Conservation (phyloP, 2,329 filamentous ascomycete species). For the Fusarium sp. region DNA sequence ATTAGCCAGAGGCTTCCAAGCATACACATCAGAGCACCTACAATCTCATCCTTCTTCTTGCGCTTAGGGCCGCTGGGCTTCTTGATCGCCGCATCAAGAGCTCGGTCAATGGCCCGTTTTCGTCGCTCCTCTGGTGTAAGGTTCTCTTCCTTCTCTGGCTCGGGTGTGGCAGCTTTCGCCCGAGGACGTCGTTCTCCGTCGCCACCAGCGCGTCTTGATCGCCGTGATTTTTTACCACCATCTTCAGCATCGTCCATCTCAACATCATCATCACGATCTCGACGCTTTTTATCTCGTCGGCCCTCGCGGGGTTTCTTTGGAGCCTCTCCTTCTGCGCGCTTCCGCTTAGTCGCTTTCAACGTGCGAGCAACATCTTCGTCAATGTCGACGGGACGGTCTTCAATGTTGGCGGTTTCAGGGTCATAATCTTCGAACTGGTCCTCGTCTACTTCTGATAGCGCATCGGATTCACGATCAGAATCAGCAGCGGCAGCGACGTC, state of each 20-base stretch:
- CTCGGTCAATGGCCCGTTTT: constrained; percentile 82
- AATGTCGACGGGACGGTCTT: constrained; percentile 71
- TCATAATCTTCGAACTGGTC: constrained; percentile 76
- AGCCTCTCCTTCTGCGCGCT: constrained; percentile 69
- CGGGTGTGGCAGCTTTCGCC: constrained; percentile 55
- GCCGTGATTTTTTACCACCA: constrained; percentile 55
- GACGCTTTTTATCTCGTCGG: constrained; percentile 72
- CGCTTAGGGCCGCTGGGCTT: constrained; percentile 72
- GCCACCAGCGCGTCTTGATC: constrained; percentile 56
- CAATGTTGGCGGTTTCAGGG: constrained; percentile 68
- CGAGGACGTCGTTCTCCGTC: constrained; percentile 61
- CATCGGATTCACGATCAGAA: constrained; percentile 66
- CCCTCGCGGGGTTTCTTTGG: constrained; percentile 79
- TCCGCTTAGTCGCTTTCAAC: constrained; percentile 71
- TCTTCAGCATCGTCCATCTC: constrained; percentile 57
- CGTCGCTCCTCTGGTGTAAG: constrained; percentile 86
- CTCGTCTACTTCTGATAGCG: constrained; percentile 74
- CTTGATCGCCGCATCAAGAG: constrained; percentile 89
- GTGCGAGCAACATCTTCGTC: constrained; percentile 72
- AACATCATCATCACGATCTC: constrained; percentile 61
- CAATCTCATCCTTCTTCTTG: constrained; percentile 87
- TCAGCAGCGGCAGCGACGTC: constrained; percentile 49
- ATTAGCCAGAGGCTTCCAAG: constrained; percentile 32
- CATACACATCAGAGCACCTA: constrained; percentile 54
- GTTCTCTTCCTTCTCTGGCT: constrained; percentile 77